These are phyloP conservation scores for Trematosphaeria pertusa DNA, from an alignment of 2,329 filamentous ascomycete genomes.

Conservation along the genomic window DNA sequence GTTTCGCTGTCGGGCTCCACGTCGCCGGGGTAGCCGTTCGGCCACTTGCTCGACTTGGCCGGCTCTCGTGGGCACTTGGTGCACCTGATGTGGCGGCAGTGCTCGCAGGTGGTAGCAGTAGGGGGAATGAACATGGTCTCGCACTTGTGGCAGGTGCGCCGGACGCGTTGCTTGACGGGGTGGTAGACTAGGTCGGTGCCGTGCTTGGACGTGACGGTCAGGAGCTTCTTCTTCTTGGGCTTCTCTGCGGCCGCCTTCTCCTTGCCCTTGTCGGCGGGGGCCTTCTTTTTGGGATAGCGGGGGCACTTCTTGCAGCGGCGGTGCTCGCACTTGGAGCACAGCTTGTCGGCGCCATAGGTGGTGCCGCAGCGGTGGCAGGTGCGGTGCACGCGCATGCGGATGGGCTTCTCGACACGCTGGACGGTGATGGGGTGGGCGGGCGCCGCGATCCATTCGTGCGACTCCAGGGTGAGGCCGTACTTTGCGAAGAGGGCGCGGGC, in stretches of 20 bases:
- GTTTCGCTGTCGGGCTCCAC: conserved; percentile 47
- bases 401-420: conserved; percentile 73
- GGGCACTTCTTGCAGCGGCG: conserved; percentile 80
- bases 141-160: conserved; percentile 80
- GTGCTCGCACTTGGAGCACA: conserved; percentile 80
- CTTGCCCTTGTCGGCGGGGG: conserved; percentile 43
- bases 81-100: conserved; percentile 77
- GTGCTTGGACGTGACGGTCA: conserved; percentile 70
- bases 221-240: conserved; percentile 55
- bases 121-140: conserved; percentile 63
- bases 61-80: conserved; percentile 82
- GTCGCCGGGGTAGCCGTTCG: conserved; percentile 73
- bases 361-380: conserved; percentile 83
- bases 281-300: conserved; percentile 73
- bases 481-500: conserved; percentile 51
- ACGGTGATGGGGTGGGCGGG: conserved; percentile 36
- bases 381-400: conserved; percentile 78
- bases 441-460: conserved; percentile 45
- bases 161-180: conserved; percentile 74
- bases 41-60: conserved; percentile 73
- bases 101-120: conserved; percentile 66
- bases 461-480: conserved; percentile 51
- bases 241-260: conserved; percentile 54
- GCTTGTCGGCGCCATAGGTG: conserved; percentile 74
- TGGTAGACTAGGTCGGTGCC: conserved; percentile 75